Conservation (phyloP, 371 early-diverging fungal species). For the Synchytrium microbalum region DNA sequence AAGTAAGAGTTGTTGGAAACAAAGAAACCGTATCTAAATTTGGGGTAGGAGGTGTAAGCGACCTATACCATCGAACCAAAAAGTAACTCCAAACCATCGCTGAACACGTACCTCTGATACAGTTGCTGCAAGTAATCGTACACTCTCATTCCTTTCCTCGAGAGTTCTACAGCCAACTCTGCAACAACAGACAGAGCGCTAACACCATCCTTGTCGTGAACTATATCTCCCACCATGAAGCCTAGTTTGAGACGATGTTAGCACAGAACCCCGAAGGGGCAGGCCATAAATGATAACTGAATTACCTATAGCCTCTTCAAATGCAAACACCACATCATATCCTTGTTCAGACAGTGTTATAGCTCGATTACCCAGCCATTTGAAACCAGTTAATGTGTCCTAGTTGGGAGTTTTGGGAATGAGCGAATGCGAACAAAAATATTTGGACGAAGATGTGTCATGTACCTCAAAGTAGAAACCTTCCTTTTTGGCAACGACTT, state of each 20-base stretch:
- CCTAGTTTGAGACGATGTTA: conserved; percentile 8
- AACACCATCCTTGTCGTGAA: conserved; percentile 41
- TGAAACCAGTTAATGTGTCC: conserved; percentile 93
- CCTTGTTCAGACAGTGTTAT: conserved; percentile 52
- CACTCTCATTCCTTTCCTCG: conserved; percentile 18
- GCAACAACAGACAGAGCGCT: conserved; percentile 73
- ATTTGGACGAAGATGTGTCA: not conserved
- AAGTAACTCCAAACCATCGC: not conserved
- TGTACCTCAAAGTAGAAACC: conserved; percentile 63
- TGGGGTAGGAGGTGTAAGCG: not conserved
- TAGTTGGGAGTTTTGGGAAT: too few relatives aligned
- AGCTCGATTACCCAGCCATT: conserved; percentile 86
- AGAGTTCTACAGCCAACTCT: conserved; percentile 67
- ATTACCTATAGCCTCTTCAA: conserved; percentile 87
- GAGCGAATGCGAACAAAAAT: too few relatives aligned
- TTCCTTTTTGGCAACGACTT: conserved; percentile 62
- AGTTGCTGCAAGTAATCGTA: conserved; percentile 8
- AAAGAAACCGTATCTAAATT: conserved; percentile 66
- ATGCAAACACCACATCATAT: conserved; percentile 67
- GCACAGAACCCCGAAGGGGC: not conserved
- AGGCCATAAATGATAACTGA: not conserved
- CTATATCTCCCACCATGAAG: conserved; percentile 25
- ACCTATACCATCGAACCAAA: not conserved
- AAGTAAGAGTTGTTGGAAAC: conserved; percentile 82
- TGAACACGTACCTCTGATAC: conserved; percentile 6